A percentile compares a stretch with the other conserved stretches of the same genome.
These are phyloP conservation scores for Alnus glutinosa DNA, from an alignment of 306 rosid species.

Conservation along the genomic window DNA sequence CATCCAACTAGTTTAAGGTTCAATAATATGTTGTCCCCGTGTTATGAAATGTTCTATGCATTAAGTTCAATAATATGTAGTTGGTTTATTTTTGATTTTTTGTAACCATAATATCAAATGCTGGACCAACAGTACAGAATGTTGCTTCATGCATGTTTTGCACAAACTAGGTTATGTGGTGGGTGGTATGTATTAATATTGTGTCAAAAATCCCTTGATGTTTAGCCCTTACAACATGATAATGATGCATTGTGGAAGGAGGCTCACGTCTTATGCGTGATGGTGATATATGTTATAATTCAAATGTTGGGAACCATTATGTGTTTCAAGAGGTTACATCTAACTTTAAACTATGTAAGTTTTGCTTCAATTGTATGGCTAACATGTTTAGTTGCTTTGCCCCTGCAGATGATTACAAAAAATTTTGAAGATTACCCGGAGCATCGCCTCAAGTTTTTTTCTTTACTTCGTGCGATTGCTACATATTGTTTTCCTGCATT, in stretches of 20 bases:
- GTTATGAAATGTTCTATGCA: neutral
- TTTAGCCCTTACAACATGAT: neutral
- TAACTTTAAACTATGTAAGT: neutral
- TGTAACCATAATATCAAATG: neutral
- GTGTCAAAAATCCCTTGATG: neutral
- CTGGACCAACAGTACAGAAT: neutral
- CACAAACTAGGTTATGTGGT: neutral
- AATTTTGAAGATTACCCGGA: slow-evolving; percentile 97
- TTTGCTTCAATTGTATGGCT: slow-evolving; percentile 9
- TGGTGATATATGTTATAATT: too few relatives aligned
- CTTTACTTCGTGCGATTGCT: slow-evolving; percentile 92
- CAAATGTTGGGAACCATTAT: too few relatives aligned
- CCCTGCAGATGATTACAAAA: slow-evolving; percentile 82
- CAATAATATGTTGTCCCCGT: neutral
- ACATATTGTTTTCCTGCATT: slow-evolving; percentile 93
- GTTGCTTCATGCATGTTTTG: neutral
- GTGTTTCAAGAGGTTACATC: too few relatives aligned
- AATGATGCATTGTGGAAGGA: neutral
- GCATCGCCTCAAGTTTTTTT: slow-evolving; percentile 96
- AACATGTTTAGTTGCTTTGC: slow-evolving; percentile 4
- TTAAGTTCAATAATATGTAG: neutral
- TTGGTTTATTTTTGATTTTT: neutral
- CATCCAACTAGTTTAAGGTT: neutral
- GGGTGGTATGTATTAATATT: neutral
- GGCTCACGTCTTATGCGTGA: neutral